Evolutionary conservation across 73 alveolate genomes (phyloP).

Genomic region (Tetrahymena malaccensis): DNA sequence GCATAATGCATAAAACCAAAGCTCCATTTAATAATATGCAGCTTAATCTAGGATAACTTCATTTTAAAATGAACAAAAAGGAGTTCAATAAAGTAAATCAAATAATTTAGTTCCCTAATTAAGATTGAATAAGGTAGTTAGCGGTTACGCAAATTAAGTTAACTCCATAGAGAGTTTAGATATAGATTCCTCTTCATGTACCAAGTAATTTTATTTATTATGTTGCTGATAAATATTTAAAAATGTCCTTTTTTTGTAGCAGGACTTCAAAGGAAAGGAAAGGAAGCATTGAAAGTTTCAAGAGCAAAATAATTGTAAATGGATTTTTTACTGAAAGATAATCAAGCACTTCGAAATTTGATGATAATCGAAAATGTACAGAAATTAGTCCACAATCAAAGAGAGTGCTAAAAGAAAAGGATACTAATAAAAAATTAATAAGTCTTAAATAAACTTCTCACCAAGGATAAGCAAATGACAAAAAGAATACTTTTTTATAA

Average conservation of each 20-base stretch:
- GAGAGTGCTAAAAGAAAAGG: neutral
- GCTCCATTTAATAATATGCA: neutral
- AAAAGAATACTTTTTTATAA: neutral
- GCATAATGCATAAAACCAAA: neutral
- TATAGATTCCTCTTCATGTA: neutral
- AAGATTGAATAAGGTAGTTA: neutral
- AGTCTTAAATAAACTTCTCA: neutral
- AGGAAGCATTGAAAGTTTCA: neutral
- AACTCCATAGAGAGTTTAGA: neutral
- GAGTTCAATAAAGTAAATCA: neutral
- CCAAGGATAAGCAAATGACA: neutral
- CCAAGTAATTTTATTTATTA: neutral
- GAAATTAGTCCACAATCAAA: neutral
- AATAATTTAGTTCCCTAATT: neutral
- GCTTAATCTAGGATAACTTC: neutral
- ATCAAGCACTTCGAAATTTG: neutral
- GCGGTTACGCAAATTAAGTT: neutral
- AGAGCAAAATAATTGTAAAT: neutral
- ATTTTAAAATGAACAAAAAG: neutral
- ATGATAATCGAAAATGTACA: neutral
- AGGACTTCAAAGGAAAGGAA: neutral
- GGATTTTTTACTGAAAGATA: neutral
- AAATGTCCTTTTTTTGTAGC: no score
- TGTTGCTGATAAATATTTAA: no score
- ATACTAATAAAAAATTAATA: neutral